These are phyloP conservation scores for Ampelocalamus luodianensis DNA, from an alignment of 176 grass and related monocot species.

Conservation along the genomic window DNA sequence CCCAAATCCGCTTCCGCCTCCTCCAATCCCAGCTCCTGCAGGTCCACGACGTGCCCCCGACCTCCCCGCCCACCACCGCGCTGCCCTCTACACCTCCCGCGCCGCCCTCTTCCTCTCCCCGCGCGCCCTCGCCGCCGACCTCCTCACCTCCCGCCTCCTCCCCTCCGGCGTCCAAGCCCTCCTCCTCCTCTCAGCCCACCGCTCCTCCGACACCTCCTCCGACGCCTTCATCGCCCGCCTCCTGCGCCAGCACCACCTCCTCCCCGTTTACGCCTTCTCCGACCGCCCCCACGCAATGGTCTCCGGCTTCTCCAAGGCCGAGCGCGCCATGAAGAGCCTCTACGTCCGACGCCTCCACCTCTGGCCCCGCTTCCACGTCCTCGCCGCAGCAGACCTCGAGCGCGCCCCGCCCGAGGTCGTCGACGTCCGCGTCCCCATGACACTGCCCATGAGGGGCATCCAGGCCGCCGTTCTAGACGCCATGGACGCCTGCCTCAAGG, in stretches of 20 bases:
- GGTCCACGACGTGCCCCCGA: constrained; percentile 63
- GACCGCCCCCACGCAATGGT: constrained; percentile 87
- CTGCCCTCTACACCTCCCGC: constrained; percentile 71
- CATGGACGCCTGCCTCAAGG: constrained; percentile 96
- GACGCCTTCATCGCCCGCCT: constrained; percentile 85
- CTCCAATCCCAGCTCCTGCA: constrained; percentile 40
- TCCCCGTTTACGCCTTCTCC: constrained; percentile 76
- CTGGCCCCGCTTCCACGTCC: constrained; percentile 95
- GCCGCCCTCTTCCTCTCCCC: constrained; percentile 75
- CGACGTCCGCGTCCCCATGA: constrained; percentile 84
- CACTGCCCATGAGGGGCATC: constrained; percentile 75
- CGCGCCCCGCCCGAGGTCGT: constrained; percentile 76
- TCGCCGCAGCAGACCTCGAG: constrained; percentile 76
- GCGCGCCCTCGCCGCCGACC: constrained; percentile 80
- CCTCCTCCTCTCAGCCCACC: constrained; percentile 68
- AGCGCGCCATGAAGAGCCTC: constrained; percentile 88
- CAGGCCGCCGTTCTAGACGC: constrained; percentile 71
- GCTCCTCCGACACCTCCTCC: constrained; percentile 75
- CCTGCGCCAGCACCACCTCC: constrained; percentile 59
- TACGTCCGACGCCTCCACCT: constrained; percentile 86
- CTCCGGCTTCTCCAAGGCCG: constrained; percentile 88
- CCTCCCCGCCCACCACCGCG: constrained; percentile 69
- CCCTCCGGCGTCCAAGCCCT: constrained; percentile 64
- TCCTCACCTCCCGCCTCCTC: constrained; percentile 77
- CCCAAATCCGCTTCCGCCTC: constrained; percentile 53